These are phyloP conservation scores for Fusarium keratoplasticum DNA, from an alignment of 2,329 filamentous ascomycete genomes.

Conservation along the genomic window DNA sequence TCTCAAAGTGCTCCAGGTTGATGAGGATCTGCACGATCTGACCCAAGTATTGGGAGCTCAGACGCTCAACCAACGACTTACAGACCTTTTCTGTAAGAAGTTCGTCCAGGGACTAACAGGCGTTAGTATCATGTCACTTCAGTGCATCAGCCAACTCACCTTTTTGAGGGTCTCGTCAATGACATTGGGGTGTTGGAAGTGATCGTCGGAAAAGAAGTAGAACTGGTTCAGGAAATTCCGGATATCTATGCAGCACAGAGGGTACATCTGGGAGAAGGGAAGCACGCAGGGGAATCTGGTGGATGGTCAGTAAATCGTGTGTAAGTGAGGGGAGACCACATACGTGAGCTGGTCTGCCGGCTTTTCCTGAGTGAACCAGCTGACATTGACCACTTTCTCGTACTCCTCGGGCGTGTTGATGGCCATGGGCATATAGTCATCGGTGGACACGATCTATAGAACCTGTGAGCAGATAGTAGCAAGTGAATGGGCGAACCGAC, in stretches of 20 bases:
- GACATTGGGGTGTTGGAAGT: constrained; percentile 89
- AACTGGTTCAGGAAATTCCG: constrained; percentile 98
- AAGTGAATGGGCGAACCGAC: constrained; percentile 1
- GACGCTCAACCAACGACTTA: constrained; percentile 85
- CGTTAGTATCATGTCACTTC: constrained; percentile 9
- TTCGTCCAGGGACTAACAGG: constrained; percentile 86
- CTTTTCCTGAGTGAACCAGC: constrained; percentile 93
- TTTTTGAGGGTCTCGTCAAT: constrained; percentile 92
- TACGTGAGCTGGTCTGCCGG: constrained; percentile 79
- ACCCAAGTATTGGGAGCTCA: constrained; percentile 92
- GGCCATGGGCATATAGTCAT: constrained; percentile 99
- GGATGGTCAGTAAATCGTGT: constrained; percentile 15
- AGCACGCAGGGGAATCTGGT: constrained; percentile 93
- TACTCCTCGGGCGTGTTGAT: constrained; percentile 92
- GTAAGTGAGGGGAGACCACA: constrained; percentile 43
- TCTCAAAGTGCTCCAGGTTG: constrained; percentile 97
- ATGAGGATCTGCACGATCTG: constrained; percentile 99
- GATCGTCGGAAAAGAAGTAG: constrained; percentile 96
- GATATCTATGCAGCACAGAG: constrained; percentile 97
- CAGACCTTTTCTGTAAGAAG: constrained; percentile 95
- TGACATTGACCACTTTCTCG: constrained; percentile 94
- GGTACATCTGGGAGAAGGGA: constrained; percentile 99
- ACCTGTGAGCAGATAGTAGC: constrained; percentile 8
- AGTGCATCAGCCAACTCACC: constrained; percentile 53
- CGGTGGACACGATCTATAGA: constrained; percentile 78